Base-by-base conservation (phyloP, 495 filamentous ascomycete species). In the Tuber indicum region DNA sequence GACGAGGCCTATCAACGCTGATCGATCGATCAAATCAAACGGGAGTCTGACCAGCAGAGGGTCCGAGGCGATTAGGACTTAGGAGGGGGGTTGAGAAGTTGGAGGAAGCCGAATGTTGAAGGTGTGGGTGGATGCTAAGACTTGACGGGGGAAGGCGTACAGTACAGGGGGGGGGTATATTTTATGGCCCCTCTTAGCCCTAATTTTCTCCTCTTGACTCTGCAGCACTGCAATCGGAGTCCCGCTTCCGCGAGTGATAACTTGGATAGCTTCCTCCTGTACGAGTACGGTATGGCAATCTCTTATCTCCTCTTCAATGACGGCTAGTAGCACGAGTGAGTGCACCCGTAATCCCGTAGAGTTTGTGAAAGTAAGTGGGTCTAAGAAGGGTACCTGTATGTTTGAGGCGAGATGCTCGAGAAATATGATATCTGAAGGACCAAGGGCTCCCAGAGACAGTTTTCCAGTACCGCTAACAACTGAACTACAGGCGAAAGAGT, bases 1-100 rank as follows among this genome's bases (percentile, higher is more conserved):
- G 26, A 66, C 58, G 26, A 66, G 14, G 58, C 58, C 58, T 66
- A 66, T 66, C 58, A 26, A 66, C 26, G 26, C 58, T 66, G 32
- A 66, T 66, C 58, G 58, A 66, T 66, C 58, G 32, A 66, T 66
- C 26, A 36, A 66, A 66, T 66, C 32, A 66, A 66, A 66, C 26
- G 58, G 26, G 58, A 66, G 58, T 66, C 58, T 26, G 58, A 66
- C 58, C 58, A 66, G 58, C 58, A 66, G 58, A 66, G 58, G 58
- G 58, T 66, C 58, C 58, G 16, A 36, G 58, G 58, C 58, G 58
- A 66, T 36, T 66, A 26, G 58, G 26, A 10, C 36, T 36, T 66
- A 26, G 58, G 26, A 10, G n/a, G 52, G 58, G 58, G 26, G 58
- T 66, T 66, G 58, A 66, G 26, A 36, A 26, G 58, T 66, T 66